These are phyloP conservation scores for Pythium sukuiense DNA, from an alignment of 352 stramenopile genomes.

Conservation along the genomic window DNA sequence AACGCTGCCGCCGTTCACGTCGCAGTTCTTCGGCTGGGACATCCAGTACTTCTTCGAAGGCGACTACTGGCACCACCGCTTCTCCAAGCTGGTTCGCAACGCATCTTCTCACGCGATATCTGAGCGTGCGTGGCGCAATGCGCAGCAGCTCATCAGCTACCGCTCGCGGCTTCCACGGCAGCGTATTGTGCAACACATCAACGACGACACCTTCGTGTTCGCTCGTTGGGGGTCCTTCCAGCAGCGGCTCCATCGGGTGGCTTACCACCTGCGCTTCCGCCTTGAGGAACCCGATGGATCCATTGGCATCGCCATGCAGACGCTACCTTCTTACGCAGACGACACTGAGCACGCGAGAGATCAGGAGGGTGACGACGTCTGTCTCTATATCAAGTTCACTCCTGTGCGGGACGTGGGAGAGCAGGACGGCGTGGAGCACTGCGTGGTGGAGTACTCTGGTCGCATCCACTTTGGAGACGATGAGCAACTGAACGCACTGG, in stretches of 20 bases:
- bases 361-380: conserved; percentile 42
- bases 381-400: conserved; percentile 42
- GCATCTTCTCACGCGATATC: conserved; percentile 6
- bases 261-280: conserved; percentile 51
- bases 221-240: not conserved
- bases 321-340: conserved; percentile 19
- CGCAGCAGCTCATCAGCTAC: conserved; percentile 45
- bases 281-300: conserved; percentile 39
- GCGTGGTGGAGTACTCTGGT: conserved; percentile 39
- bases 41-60: conserved; percentile 36
- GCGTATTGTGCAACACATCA: conserved; percentile 39
- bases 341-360: conserved; percentile 8
- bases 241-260: conserved; percentile 12
- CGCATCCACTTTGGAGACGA: conserved; percentile 36
- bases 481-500: conserved; percentile 34
- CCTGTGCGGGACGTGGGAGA: conserved; percentile 14
- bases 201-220: conserved; percentile 58
- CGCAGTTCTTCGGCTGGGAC: conserved; percentile 52
- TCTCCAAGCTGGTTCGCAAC: not conserved
- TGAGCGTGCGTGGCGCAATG: conserved; percentile 43
- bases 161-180: conserved; percentile 21
- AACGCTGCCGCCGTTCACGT: conserved; percentile 13
- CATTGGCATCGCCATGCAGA: conserved; percentile 41
- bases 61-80: conserved; percentile 39
- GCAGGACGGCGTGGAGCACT: conserved; percentile 31